phyloP scores from a whole-genome alignment of 2,329 filamentous ascomycete species.

The Ophiostoma triangulosporum region DNA sequence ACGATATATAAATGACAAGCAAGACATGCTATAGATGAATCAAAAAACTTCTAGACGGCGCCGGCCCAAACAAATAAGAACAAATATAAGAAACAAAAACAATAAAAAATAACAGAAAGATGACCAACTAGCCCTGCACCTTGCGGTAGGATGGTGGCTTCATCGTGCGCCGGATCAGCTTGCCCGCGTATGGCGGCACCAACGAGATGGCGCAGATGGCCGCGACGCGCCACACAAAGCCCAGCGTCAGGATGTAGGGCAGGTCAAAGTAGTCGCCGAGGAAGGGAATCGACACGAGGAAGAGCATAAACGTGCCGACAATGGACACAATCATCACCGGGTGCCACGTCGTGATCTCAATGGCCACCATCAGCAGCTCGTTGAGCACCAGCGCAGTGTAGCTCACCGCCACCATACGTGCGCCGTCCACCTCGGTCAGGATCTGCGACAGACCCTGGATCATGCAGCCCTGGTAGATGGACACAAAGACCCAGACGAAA shows the following conservation, averaged over 20 bases:
- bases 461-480: conserved; percentile 86
- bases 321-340: conserved; percentile 78
- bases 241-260: conserved; percentile 62
- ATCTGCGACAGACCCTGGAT: conserved; percentile 93
- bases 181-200: conserved; percentile 75
- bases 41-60: neutral
- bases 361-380: conserved; percentile 92
- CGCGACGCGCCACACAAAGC: conserved; percentile 76
- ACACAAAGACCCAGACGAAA: conserved; percentile 91
- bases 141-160: conserved; percentile 92
- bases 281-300: conserved; percentile 72
- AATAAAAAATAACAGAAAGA: conserved; percentile 1
- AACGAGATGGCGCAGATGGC: conserved; percentile 71
- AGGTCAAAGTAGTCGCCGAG: conserved; percentile 84
- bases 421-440: conserved; percentile 61
- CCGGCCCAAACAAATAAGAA: neutral
- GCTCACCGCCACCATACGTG: conserved; percentile 73
- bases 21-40: neutral
- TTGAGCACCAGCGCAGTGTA: conserved; percentile 90
- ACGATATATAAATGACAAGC: neutral
- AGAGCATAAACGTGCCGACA: conserved; percentile 69
- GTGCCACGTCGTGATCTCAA: conserved; percentile 96
- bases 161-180: conserved; percentile 71
- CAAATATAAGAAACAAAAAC: neutral
- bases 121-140: conserved; percentile 46